phyloP scores from a whole-genome alignment of 176 grass and related monocot species.

The Musa beccarii region DNA sequence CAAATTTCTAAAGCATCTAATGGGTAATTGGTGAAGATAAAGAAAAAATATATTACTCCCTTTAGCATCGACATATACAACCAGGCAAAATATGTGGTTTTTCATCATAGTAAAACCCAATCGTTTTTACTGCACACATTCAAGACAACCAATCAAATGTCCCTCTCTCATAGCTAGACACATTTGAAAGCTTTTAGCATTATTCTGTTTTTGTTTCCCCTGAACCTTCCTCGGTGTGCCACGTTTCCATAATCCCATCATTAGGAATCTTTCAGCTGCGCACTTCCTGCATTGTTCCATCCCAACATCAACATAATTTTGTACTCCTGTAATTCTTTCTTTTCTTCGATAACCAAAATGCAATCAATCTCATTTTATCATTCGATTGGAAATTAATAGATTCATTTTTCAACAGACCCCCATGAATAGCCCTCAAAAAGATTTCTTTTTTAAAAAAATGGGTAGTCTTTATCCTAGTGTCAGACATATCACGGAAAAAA shows the following conservation, averaged over 20 bases:
- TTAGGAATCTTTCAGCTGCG: neutral
- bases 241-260: neutral
- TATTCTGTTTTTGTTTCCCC: neutral
- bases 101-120: too few species aligned
- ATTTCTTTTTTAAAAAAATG: neutral
- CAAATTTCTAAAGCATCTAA: too few species aligned
- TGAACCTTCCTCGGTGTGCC: neutral
- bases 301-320: neutral
- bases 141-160: too few species aligned
- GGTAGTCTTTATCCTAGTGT: neutral
- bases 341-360: neutral
- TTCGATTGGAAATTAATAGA: neutral
- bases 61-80: too few species aligned
- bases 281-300: neutral
- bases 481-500: neutral
- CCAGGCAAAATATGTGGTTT: too few species aligned
- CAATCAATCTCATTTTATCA: neutral
- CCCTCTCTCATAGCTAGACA: too few species aligned
- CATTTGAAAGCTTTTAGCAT: too few species aligned
- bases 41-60: too few species aligned
- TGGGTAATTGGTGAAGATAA: too few species aligned
- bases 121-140: too few species aligned
- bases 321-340: neutral
- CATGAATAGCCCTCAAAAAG: neutral
- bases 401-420: neutral